Conservation (phyloP, 495 filamentous ascomycete species). For the Hypoxylon subgilvum region DNA sequence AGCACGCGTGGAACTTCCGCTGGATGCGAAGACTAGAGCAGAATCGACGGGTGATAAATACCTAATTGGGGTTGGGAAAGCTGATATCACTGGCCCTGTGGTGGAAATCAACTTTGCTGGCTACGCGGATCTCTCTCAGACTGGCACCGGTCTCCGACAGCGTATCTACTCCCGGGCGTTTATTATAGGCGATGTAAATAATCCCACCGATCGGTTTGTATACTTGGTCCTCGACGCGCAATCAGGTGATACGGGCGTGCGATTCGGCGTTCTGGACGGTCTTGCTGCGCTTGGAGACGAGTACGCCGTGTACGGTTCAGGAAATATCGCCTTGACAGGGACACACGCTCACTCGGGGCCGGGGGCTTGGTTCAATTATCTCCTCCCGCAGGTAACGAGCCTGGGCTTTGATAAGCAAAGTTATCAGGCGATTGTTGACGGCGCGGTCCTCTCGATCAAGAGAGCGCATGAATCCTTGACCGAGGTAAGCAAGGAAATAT, state of each 20-base stretch:
- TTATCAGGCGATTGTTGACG: constrained; percentile 90
- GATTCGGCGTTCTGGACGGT: constrained; percentile 80
- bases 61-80: constrained; percentile 87
- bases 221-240: constrained; percentile 85
- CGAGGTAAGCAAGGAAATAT: constrained; percentile 54
- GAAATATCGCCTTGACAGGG: constrained; percentile 87
- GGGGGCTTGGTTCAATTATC: constrained; percentile 94
- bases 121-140: constrained; percentile 78
- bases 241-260: constrained; percentile 86
- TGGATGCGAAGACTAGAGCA: constrained; percentile 31
- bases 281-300: constrained; percentile 62
- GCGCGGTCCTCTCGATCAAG: constrained; percentile 79
- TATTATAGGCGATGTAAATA: constrained; percentile 76
- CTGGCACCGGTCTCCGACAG: constrained; percentile 82
- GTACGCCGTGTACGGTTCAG: constrained; percentile 67
- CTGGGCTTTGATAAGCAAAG: constrained; percentile 84
- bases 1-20: constrained; percentile 10
- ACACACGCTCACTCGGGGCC: constrained; percentile 94
- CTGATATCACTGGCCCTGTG: constrained; percentile 87
- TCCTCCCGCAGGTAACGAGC: constrained; percentile 90
- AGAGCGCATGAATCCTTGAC: constrained; percentile 79
- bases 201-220: constrained; percentile 75
- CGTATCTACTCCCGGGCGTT: constrained; percentile 88
- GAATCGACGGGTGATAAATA: constrained; percentile 61
- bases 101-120: constrained; percentile 64